These are phyloP conservation scores for Mycosphaerella sp. DNA, from an alignment of 2,329 filamentous ascomycete genomes.

Conservation along the genomic window DNA sequence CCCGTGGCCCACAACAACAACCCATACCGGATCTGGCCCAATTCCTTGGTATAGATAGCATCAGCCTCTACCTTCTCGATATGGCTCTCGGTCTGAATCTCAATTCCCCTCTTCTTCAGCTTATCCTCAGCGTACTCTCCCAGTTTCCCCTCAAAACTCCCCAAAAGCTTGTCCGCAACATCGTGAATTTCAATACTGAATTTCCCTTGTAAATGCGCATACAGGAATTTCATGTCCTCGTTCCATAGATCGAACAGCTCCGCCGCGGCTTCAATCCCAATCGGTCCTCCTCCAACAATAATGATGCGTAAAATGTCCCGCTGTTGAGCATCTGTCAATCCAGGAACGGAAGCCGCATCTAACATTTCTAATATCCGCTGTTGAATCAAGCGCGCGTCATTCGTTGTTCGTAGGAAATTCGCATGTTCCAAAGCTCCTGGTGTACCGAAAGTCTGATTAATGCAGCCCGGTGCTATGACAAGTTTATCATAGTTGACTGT, in stretches of 20 bases:
- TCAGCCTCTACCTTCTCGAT: conserved; percentile 36
- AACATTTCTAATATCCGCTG: conserved; percentile 36
- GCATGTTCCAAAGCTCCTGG: conserved; percentile 38
- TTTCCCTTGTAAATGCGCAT: conserved; percentile 38
- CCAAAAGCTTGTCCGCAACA: conserved; percentile 39
- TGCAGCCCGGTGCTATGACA: conserved; percentile 40
- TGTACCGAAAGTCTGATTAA: conserved; percentile 39
- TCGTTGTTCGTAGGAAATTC: conserved; percentile 36
- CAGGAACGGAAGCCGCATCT: conserved; percentile 35
- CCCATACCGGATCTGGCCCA: conserved; percentile 34
- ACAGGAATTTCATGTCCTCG: conserved; percentile 37
- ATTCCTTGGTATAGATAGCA: conserved; percentile 35
- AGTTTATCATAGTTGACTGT: conserved; percentile 40
- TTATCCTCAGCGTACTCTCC: conserved; percentile 40
- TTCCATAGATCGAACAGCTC: conserved; percentile 42
- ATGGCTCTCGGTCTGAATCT: conserved; percentile 37
- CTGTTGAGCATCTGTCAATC: conserved; percentile 28
- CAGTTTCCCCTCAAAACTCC: conserved; percentile 39
- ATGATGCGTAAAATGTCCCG: conserved; percentile 36
- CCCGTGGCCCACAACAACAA: conserved; percentile 40
- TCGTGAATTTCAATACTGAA: conserved; percentile 42
- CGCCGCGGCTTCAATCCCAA: conserved; percentile 41
- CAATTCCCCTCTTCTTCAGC: conserved; percentile 35
- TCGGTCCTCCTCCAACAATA: conserved; percentile 41
- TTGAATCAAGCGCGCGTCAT: conserved; percentile 34